phyloP scores from a whole-genome alignment of 1,284 basidiomycete genomes.

The Apiotrichum domesticum region DNA sequence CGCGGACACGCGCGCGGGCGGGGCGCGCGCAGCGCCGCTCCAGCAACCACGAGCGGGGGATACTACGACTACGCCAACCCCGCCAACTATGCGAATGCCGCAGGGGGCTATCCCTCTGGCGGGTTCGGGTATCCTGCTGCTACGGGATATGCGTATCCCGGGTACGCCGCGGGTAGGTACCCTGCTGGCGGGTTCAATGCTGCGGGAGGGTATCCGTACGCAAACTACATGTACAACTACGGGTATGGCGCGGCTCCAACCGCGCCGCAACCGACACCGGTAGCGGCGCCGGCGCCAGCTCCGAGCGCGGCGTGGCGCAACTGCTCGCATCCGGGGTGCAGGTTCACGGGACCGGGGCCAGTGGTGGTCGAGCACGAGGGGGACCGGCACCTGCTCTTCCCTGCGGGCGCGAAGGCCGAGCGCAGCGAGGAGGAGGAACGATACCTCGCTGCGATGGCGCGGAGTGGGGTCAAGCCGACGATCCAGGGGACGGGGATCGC shows the following conservation, averaged over 20 bases:
- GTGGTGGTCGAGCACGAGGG: constrained; percentile 77
- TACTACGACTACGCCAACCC: not conserved
- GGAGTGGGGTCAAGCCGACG: constrained; percentile 48
- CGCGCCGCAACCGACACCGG: not conserved
- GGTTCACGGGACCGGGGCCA: constrained; percentile 66
- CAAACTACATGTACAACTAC: not conserved
- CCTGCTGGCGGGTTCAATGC: not conserved
- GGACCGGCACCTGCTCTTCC: constrained; percentile 81
- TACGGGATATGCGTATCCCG: not conserved
- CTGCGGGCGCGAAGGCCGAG: constrained; percentile 48
- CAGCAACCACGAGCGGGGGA: not conserved
- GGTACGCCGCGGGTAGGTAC: not conserved
- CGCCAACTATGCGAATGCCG: too few species aligned
- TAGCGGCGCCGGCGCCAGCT: not conserved
- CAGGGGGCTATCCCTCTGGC: not conserved
- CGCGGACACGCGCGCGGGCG: not conserved
- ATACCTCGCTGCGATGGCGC: constrained; percentile 58
- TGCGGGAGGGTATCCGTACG: constrained; percentile 2
- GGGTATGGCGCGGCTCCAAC: not conserved
- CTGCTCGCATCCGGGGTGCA: constrained; percentile 64
- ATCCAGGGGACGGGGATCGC: constrained; percentile 74
- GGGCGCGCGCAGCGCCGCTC: too few species aligned
- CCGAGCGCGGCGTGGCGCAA: constrained; percentile 31
- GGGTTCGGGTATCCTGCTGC: not conserved
- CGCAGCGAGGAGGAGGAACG: constrained; percentile 58